Evolutionary conservation across 306 rosid genomes (phyloP), one percentile per base, ranked within the genome.

Genomic region (Citrullus colocynthis): DNA sequence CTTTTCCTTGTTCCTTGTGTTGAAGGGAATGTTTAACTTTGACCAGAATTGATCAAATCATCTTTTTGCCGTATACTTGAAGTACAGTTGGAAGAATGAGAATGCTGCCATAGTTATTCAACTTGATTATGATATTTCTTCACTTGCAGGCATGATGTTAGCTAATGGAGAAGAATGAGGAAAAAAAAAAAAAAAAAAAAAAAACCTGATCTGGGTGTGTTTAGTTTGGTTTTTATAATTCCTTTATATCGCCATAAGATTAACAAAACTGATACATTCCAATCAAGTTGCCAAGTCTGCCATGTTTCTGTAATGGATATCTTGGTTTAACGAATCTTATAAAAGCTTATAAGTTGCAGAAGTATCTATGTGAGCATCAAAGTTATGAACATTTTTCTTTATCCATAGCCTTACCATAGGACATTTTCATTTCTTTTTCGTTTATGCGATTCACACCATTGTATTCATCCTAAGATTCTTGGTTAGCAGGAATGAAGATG

Each of bases 51-150:
- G 60, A 62, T 17, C 7, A 66, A 81, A 71, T 80, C 79, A 70
- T 78, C 51, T 65, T 16, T 74, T 74, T 80, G 88, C 88, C 88
- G 82, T 83, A 81, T 85, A 1, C 65, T 54, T 44, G 67, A 60
- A 36, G 85, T 84, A 83, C 81, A 87, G 75, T 57, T 65, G 37
- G 59, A 18, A 37, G 81, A 78, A 73, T 73, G 61, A 51, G 58
- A 73, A 51, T 42, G 49, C 80, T 72, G 81, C 77, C 85, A 82
- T 4, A 74, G 70, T 84, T 78, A 15, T 84, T 86, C 85, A 78
- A 77, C 74, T 37, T 75, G 71, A 85, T 75, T 36, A 34, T 3
- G 82, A 79, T 74, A 44, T 65, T 79, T 58, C 63, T 49, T 58
- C 76, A 71, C 76, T 48, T n/a, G 59, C 76, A 71, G 76, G 58